Evolutionary conservation across 1,284 basidiomycete genomes (phyloP), one percentile per base, ranked within the genome.

Genomic region (Tremellales sp.): DNA sequence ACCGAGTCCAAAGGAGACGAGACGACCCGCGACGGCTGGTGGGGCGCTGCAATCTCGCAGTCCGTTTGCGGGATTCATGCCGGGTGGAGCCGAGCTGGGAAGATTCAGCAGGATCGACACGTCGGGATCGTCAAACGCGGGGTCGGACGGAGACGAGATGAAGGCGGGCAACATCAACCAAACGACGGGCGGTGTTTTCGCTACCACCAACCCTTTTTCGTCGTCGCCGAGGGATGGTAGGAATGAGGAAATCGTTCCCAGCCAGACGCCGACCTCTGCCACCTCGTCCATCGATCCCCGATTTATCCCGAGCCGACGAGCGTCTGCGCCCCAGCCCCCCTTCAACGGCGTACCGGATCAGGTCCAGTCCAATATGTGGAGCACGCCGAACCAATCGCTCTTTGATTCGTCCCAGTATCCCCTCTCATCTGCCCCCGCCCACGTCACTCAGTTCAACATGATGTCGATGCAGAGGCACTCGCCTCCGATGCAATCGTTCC

Each of bases 11-110:
- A 57, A 45, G 31, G 68, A 70, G 31, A 61, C 66, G 5, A 55
- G 67, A 18, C 54, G 68, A 35, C 70, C 70, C 7, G 66, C 68
- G 2, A 71, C 70, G 2, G 64, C 66, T 12, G 63, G 58, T 16
- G 68, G 67, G 8, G 60, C 63, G 2, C 37, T 66, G n/a, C 55
- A 62, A 47, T 48, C 56, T 9, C 6, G 51, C 25, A 43, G 48
- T 35, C 48, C 44, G 10, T 50, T 50, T 36, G 47, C 45, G 7
- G 50, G 49, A 25, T 55, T 31, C 32, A 47, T 57, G 41, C 40
- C 35, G 26, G 33, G 39, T 18, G 55, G 43, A n/a, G 41, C 42
- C 10, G 43, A 48, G 32, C 46, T 39, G 32, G 41, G 47, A 25
- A 39, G 50, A 27, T 54, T 55, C 27, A 44, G 43, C 18, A 43